Conservation (phyloP, 176 grass and related monocot genomes). For the Musa schizocarpa region DNA sequence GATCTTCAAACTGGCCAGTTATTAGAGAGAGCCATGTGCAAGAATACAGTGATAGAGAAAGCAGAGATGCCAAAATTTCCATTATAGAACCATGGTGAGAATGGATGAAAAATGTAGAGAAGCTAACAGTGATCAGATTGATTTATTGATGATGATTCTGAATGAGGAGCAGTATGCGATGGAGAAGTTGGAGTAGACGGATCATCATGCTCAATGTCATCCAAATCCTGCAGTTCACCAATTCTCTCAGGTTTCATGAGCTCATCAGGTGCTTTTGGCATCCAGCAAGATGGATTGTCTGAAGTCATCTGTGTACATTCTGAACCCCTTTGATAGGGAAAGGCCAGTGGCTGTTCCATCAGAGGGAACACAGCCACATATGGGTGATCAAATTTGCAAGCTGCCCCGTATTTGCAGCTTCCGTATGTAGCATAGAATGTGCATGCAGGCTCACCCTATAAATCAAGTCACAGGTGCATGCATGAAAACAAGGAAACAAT, state of each 20-base stretch:
- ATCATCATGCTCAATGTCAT: background rate
- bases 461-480: slow-evolving; percentile 16
- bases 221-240: background rate
- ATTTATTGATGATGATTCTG: background rate
- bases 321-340: background rate
- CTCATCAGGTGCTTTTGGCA: background rate
- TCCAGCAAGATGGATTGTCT: background rate
- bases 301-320: background rate
- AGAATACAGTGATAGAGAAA: background rate
- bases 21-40: background rate
- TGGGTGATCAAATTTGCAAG: slow-evolving; percentile 44
- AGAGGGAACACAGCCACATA: slow-evolving; percentile 15
- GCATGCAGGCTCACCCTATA: slow-evolving; percentile 27
- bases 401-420: slow-evolving; percentile 34
- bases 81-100: background rate
- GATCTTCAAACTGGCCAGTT: too few relatives aligned
- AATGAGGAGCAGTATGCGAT: background rate
- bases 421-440: slow-evolving; percentile 27
- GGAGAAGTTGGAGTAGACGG: slow-evolving; percentile 7
- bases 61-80: background rate
- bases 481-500: background rate
- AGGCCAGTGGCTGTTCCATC: slow-evolving; percentile 16
- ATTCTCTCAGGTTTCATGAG: background rate
- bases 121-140: background rate
- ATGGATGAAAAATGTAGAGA: background rate